Evolutionary conservation across 441 rosid species (phyloP).

Genomic region (Kokia cookei): DNA sequence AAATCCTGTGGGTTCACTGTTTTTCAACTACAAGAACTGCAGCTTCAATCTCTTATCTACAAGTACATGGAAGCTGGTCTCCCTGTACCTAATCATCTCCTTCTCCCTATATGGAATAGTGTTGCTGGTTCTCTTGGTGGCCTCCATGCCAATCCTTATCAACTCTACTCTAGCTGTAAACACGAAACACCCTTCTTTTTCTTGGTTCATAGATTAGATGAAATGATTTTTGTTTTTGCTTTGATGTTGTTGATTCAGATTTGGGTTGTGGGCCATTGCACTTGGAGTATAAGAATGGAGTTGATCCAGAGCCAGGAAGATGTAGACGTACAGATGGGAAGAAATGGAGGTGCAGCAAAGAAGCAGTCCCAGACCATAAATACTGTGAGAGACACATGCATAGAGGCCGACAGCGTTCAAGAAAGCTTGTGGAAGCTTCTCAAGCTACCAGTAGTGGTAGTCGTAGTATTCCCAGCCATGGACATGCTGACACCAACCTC

Average conservation of each 20-base stretch:
- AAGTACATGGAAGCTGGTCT: conserved; percentile 36
- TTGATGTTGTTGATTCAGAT: background rate
- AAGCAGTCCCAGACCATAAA: conserved; percentile 37
- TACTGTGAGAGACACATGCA: conserved; percentile 53
- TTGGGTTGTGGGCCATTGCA: conserved; percentile 6
- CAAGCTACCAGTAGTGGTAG: background rate
- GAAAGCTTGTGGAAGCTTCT: conserved; percentile 56
- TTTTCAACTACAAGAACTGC: conserved; percentile 45
- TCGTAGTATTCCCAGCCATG: background rate
- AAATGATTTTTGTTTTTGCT: background rate
- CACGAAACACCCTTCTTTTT: background rate
- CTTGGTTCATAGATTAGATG: background rate
- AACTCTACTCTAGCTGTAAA: conserved; percentile 35
- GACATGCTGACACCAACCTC: conserved; percentile 15
- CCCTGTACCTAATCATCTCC: conserved; percentile 36
- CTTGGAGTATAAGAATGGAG: conserved; percentile 23
- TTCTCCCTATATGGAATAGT: conserved; percentile 41
- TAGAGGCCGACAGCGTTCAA: conserved; percentile 53
- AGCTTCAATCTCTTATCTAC: conserved; percentile 40
- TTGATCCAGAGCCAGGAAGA: conserved; percentile 48
- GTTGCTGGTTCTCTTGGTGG: conserved; percentile 19
- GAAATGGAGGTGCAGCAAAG: conserved; percentile 62
- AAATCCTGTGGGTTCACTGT: conserved; percentile 27
- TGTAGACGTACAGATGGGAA: conserved; percentile 59
- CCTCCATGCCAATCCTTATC: conserved; percentile 17